Conservation (phyloP, 352 stramenopile genomes). For the Phytopythium kandeliae region DNA sequence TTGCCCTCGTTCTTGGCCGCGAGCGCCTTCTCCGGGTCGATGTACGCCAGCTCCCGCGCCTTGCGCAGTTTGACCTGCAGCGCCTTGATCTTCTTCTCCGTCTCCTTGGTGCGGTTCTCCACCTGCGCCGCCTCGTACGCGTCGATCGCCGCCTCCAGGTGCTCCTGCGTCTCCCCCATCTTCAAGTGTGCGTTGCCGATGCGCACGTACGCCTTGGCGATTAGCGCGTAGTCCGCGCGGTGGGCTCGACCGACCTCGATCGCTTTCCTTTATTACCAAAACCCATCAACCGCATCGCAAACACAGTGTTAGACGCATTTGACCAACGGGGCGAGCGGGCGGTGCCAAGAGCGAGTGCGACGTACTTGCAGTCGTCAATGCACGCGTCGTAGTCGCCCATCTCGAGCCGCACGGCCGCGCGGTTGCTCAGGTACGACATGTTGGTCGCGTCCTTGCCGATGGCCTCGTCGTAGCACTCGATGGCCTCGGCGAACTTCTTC, state of each 20-base stretch:
- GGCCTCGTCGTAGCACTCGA: slow-evolving; percentile 95
- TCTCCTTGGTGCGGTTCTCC: slow-evolving; percentile 88
- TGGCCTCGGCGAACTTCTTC: slow-evolving; percentile 93
- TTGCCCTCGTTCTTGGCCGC: slow-evolving; percentile 98
- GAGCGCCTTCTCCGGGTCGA: slow-evolving; percentile 96
- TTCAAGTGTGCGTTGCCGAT: slow-evolving; percentile 97
- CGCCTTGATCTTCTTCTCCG: slow-evolving; percentile 94
- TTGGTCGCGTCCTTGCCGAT: slow-evolving; percentile 94
- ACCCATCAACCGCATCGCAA: no score
- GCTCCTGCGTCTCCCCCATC: slow-evolving; percentile 88
- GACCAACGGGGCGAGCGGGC: no score
- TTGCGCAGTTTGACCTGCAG: slow-evolving; percentile 96
- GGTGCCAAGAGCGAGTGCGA: slow-evolving; percentile 9
- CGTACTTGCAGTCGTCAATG: slow-evolving; percentile 89
- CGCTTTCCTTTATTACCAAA: no score
- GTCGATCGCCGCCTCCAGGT: slow-evolving; percentile 78
- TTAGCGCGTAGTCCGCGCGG: slow-evolving; percentile 93
- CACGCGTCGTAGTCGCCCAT: slow-evolving; percentile 94
- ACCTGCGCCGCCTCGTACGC: slow-evolving; percentile 84
- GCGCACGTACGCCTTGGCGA: slow-evolving; percentile 94
- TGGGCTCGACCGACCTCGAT: slow-evolving; percentile 95
- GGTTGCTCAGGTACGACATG: slow-evolving; percentile 97
- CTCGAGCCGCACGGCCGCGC: slow-evolving; percentile 96
- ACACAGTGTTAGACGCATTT: no score
- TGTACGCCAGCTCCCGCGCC: slow-evolving; percentile 91